Conservation (phyloP, 495 filamentous ascomycete genomes). For the Aspergillus sparsus region DNA sequence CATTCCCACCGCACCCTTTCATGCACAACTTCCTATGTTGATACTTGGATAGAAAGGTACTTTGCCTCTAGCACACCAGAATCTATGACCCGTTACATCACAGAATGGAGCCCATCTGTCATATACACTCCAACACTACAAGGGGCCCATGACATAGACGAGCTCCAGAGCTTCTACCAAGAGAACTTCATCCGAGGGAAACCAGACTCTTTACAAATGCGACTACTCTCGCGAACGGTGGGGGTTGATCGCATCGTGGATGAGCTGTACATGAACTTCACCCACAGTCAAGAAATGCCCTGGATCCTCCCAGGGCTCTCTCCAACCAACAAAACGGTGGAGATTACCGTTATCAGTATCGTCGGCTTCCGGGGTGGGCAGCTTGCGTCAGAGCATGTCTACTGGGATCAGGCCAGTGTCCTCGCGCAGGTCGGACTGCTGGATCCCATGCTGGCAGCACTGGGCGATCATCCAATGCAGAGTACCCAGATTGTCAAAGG, state of each 20-base stretch:
- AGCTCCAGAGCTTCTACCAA: constrained; percentile 62
- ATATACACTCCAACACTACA: constrained; percentile 43
- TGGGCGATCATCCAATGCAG: too few relatives aligned
- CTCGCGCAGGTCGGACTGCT: constrained; percentile 69
- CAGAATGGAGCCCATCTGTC: not conserved
- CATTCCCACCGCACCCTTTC: not conserved
- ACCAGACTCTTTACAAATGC: constrained; percentile 57
- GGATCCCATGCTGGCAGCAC: not conserved
- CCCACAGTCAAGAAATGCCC: constrained; percentile 62
- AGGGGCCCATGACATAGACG: constrained; percentile 63
- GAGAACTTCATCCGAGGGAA: constrained; percentile 69
- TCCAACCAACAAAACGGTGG: constrained; percentile 60
- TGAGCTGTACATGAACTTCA: constrained; percentile 56
- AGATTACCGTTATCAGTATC: constrained; percentile 66
- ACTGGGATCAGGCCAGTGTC: constrained; percentile 77
- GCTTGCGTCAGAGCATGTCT: constrained; percentile 74
- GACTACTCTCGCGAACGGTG: constrained; percentile 66
- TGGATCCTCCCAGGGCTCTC: constrained; percentile 75
- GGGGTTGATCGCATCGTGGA: constrained; percentile 56
- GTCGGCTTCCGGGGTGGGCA: constrained; percentile 72
- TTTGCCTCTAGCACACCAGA: not conserved
- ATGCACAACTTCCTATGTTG: too few relatives aligned
- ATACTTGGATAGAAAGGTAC: too few relatives aligned
- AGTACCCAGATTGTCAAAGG: too few relatives aligned
- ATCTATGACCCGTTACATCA: not conserved